Base-by-base conservation (phyloP, 768 basidiomycete species). In the Rickenella mellea region DNA sequence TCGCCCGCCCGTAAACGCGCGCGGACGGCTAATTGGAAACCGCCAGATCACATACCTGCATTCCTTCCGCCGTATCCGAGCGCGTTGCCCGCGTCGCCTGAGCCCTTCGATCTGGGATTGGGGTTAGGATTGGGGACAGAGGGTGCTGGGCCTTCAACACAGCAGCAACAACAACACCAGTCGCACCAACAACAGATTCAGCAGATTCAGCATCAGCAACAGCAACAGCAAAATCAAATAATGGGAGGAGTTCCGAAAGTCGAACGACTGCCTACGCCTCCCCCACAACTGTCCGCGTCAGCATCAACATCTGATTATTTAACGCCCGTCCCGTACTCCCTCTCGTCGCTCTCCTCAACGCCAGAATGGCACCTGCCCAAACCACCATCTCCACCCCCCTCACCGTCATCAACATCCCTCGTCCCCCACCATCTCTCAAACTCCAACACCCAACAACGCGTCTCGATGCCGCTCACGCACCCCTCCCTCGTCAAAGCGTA, bases 321-420 rank as follows among this genome's bases (percentile, higher is more conserved):
- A 20, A 72, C 80, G 9, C 76, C 77, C 52, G 73, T 87, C 1
- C 82, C 85, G 4, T 89, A 89, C 52, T 71, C 71, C 2, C 76
- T 81, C 49, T 89, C 86, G 0, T 69, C 80, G 3, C 73, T 89
- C 19, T 71, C 82, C 4, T 63, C 68, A 6, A 66, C 73, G 6
- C 70, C 82, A 14, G 71, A 81, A 52, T 80, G 82, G 76, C 84
- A 87, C 55, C 65, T 88, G 0, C 83, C 80, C 2, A 40, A 44
- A 7, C n/a, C n/a, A n/a, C n/a, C n/a, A n/a, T 51, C 73, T 2
- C 54, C 58, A 6, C 55, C 55, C 3, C 57, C 68, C 6, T 43
- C 54, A 0, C 12, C 20, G 41, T 6, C 41, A 40, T 21, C 51
- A 27, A 30, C 52, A 22, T 50, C 14, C 42, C 46, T 24, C 44